Conservation (phyloP, 768 basidiomycete genomes). For the Suillus discolor region DNA sequence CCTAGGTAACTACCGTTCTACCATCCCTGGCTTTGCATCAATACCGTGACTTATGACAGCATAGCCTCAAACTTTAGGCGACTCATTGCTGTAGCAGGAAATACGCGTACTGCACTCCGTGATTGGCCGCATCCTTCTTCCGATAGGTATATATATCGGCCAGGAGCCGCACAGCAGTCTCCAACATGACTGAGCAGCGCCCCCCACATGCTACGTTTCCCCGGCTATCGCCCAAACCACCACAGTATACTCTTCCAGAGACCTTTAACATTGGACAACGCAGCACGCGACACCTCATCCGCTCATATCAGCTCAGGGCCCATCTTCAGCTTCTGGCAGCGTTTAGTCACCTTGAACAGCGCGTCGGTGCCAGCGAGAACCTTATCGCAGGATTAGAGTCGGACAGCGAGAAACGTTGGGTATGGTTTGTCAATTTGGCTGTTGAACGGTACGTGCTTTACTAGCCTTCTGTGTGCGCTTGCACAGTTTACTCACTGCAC, state of each 20-base stretch:
- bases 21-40: too few species aligned
- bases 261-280: slow-evolving; percentile 17
- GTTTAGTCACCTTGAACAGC: slow-evolving; percentile 25
- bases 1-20: too few species aligned
- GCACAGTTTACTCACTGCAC: background rate
- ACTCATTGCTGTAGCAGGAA: too few species aligned
- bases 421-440: slow-evolving; percentile 39
- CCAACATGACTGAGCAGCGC: slow-evolving; percentile 61
- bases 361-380: slow-evolving; percentile 19
- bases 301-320: slow-evolving; percentile 27
- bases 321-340: slow-evolving; percentile 33
- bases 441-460: slow-evolving; percentile 33
- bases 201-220: slow-evolving; percentile 62
- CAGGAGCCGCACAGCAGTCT: background rate
- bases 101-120: too few species aligned
- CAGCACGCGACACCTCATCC: slow-evolving; percentile 18
- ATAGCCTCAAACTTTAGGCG: too few species aligned
- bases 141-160: too few species aligned
- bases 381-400: slow-evolving; percentile 21
- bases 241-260: slow-evolving; percentile 18
- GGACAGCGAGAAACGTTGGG: slow-evolving; percentile 34
- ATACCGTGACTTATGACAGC: too few species aligned
- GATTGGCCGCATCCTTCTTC: too few species aligned
- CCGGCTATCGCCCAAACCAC: slow-evolving; percentile 18
- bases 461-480: background rate